Conservation (phyloP, 2,329 filamentous ascomycete species). For the Aspergillus arachidicola region DNA sequence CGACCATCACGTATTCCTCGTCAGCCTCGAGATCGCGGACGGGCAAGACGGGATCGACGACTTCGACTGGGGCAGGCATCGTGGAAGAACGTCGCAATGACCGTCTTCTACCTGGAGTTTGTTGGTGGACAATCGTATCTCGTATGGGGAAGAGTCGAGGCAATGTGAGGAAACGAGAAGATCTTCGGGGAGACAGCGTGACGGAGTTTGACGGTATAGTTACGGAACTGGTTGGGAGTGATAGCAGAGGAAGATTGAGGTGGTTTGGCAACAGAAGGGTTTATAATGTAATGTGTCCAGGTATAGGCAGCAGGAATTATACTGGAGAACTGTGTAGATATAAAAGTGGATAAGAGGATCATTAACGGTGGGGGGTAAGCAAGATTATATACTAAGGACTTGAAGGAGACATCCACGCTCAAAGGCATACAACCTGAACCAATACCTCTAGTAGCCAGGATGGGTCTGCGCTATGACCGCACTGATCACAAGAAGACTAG, state of each 20-base stretch:
- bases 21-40: constrained; percentile 40
- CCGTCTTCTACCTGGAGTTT: constrained; percentile 17
- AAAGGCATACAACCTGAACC: background rate
- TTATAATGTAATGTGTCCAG: background rate
- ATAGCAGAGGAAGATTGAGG: constrained; percentile 4
- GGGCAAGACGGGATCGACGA: constrained; percentile 26
- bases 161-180: constrained; percentile 27
- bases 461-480: constrained; percentile 18
- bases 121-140: constrained; percentile 24
- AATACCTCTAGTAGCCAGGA: background rate
- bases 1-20: constrained; percentile 39
- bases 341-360: background rate
- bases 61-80: constrained; percentile 36
- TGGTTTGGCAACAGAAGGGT: background rate
- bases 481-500: constrained; percentile 20
- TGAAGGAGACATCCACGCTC: constrained; percentile 17
- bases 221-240: background rate
- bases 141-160: constrained; percentile 18
- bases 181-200: constrained; percentile 34
- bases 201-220: constrained; percentile 16
- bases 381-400: constrained; percentile 12
- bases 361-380: background rate
- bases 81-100: constrained; percentile 28
- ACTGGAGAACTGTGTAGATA: background rate
- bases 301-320: background rate